A percentile compares a stretch with the other conserved stretches of the same genome.
These are phyloP conservation scores for Apiotrichum veenhuisii DNA, from an alignment of 1,284 basidiomycete species.

Conservation along the genomic window DNA sequence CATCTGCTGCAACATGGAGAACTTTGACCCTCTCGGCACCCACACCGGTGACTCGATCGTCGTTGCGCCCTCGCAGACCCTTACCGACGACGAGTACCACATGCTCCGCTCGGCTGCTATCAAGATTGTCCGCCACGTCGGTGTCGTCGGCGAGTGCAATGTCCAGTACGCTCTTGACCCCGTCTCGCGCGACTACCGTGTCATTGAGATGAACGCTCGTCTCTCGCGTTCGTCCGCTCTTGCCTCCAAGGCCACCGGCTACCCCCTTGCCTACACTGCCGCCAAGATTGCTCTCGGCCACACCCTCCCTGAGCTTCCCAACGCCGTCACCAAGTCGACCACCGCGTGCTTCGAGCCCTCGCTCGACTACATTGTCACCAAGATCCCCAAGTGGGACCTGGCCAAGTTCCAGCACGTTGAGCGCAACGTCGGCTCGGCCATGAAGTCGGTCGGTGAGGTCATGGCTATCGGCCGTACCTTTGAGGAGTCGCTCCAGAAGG, in stretches of 20 bases:
- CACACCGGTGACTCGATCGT: conserved; percentile 99
- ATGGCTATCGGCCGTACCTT: conserved; percentile 99
- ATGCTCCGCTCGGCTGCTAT: conserved; percentile 97
- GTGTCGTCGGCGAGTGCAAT: conserved; percentile 91
- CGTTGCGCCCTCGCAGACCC: conserved; percentile 95
- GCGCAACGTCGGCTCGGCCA: conserved; percentile 90
- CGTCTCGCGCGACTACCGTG: conserved; percentile 86
- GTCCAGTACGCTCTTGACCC: conserved; percentile 98
- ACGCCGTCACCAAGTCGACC: conserved; percentile 98
- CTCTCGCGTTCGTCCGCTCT: conserved; percentile 72
- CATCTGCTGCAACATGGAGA: conserved; percentile 99
- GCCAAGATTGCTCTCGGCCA: conserved; percentile 99
- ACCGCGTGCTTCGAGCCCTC: conserved; percentile 99
- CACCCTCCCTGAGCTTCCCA: conserved; percentile 95
- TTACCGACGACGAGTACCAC: conserved; percentile 97
- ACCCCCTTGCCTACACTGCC: conserved; percentile 97
- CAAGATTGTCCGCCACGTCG: conserved; percentile 95
- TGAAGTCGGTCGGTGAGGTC: conserved; percentile 99
- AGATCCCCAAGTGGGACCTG: conserved; percentile 99
- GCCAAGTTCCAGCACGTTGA: conserved; percentile 97
- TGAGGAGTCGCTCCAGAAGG: conserved; percentile 98
- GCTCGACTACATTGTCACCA: conserved; percentile 98
- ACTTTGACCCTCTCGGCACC: conserved; percentile 97
- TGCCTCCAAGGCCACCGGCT: conserved; percentile 98
- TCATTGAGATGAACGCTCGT: conserved; percentile 96